phyloP scores from a whole-genome alignment of 495 filamentous ascomycete genomes.

The Endocarpon pusillum region DNA sequence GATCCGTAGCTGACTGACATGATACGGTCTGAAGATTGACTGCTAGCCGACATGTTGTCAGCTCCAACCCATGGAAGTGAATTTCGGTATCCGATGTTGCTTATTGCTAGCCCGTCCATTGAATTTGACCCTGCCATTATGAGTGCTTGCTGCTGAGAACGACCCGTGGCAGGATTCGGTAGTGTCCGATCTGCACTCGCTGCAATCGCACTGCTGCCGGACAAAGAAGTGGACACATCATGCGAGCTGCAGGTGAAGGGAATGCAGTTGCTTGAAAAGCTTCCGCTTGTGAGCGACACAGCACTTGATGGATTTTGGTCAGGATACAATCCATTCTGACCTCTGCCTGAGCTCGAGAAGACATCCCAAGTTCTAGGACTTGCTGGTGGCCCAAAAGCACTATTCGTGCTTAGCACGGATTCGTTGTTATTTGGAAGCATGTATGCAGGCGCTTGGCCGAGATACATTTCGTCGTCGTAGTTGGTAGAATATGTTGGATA shows the following conservation, averaged over 20 bases:
- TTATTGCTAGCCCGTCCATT: too few relatives aligned
- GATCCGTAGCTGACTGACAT: too few relatives aligned
- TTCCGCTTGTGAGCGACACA: too few relatives aligned
- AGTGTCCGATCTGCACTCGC: slow-evolving; percentile 20
- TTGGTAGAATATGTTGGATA: too few relatives aligned
- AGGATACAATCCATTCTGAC: slow-evolving; percentile 14
- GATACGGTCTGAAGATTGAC: too few relatives aligned
- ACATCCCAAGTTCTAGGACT: slow-evolving; percentile 15
- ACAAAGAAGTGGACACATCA: slow-evolving; percentile 9
- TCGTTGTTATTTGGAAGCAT: slow-evolving; percentile 15
- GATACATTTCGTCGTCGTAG: slow-evolving; percentile 19
- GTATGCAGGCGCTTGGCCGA: slow-evolving; percentile 11
- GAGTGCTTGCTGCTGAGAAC: too few relatives aligned
- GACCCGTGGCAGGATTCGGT: slow-evolving; percentile 22
- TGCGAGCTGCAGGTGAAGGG: slow-evolving; percentile 11
- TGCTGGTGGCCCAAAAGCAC: slow-evolving; percentile 15
- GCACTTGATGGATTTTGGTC: slow-evolving; percentile 12
- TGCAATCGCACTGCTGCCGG: slow-evolving; percentile 11
- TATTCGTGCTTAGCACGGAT: too few relatives aligned
- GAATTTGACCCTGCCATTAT: too few relatives aligned
- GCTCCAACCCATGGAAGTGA: too few relatives aligned
- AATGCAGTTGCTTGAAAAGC: slow-evolving; percentile 16
- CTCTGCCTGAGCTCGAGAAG: slow-evolving; percentile 9
- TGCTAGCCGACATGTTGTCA: too few relatives aligned
- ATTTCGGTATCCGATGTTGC: too few relatives aligned